phyloP scores from a whole-genome alignment of 805 yeast genomes.

The Starmerella potacharoeniae region DNA sequence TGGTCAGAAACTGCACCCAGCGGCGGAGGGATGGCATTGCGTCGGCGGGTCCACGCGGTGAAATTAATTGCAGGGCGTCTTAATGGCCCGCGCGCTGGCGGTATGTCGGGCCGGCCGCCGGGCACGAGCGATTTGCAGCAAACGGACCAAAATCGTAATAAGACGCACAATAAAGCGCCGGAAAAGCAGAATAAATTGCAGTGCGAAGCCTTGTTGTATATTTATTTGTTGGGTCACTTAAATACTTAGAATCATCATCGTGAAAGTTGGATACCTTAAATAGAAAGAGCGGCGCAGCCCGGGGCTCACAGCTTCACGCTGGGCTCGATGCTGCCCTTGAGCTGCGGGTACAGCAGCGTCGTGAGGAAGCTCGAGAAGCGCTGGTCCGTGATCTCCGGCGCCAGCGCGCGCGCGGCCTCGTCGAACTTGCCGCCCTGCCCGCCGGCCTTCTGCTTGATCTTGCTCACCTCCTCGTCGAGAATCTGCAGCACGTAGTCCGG shows the following conservation, averaged over 20 bases:
- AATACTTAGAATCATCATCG: neutral
- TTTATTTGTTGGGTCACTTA: neutral
- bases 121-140: too few species aligned
- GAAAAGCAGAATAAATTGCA: neutral
- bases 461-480: conserved; percentile 45
- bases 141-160: too few species aligned
- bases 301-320: conserved; percentile 22
- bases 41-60: neutral
- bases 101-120: neutral
- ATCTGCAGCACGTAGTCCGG: conserved; percentile 40
- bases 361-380: conserved; percentile 57
- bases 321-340: conserved; percentile 29
- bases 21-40: conserved; percentile 22
- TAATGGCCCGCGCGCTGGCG: neutral
- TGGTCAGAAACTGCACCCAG: conserved; percentile 28
- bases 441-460: conserved; percentile 36
- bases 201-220: neutral
- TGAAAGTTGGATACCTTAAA: neutral
- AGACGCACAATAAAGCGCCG: neutral
- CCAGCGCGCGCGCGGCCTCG: conserved; percentile 45
- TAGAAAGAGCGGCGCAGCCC: too few species aligned
- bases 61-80: neutral
- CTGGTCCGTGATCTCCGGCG: conserved; percentile 55
- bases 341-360: conserved; percentile 46
- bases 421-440: conserved; percentile 41